Conservation (phyloP, 2,329 filamentous ascomycete species). For the Onygenales sp. region DNA sequence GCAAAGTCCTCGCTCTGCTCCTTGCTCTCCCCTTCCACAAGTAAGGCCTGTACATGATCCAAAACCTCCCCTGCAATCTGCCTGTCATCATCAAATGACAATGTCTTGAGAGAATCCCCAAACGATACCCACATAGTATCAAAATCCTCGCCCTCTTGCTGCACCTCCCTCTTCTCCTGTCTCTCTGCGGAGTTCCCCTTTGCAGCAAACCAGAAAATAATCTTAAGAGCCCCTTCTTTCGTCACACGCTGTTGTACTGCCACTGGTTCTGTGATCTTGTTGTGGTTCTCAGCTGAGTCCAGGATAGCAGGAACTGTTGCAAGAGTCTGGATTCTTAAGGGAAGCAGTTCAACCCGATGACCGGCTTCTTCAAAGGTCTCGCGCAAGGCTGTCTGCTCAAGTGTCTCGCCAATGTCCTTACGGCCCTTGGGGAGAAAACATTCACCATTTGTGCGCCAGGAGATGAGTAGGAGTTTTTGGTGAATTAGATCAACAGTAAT, state of each 20-base stretch:
- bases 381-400: conserved; percentile 11
- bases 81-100: conserved; percentile 5
- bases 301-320: neutral
- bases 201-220: conserved; percentile 10
- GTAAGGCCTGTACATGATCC: neutral
- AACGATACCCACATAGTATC: conserved; percentile 6
- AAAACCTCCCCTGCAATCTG: neutral
- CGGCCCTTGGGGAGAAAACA: conserved; percentile 15
- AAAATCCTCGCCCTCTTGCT: conserved; percentile 9
- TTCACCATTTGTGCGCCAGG: neutral
- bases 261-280: neutral
- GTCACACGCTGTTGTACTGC: neutral
- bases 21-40: neutral
- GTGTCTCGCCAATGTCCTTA: conserved; percentile 11
- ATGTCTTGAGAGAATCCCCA: conserved; percentile 6
- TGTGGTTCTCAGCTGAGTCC: neutral
- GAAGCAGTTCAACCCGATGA: conserved; percentile 2
- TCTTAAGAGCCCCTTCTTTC: conserved; percentile 3
- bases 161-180: conserved; percentile 6
- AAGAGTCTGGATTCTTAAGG: conserved; percentile 1
- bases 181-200: conserved; percentile 3
- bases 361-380: conserved; percentile 14
- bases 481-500: neutral
- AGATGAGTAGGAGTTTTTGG: conserved; percentile 4
- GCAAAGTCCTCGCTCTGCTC: too few relatives aligned